Conservation (phyloP, 345 rosid genomes). For the Moricandia arvensis region DNA sequence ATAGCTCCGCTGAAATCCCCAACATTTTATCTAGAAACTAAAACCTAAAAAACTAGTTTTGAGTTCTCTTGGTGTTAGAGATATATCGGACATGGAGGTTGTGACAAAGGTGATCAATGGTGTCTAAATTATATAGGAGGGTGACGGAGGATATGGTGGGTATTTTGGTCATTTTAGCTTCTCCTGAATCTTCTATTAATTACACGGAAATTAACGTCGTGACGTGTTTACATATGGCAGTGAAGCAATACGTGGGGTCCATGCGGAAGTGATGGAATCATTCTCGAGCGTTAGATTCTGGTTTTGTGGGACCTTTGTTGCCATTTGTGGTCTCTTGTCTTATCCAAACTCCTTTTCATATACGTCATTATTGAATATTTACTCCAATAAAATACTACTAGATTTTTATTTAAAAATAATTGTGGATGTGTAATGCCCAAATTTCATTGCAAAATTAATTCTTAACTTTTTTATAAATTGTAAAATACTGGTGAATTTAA, state of each 20-base stretch:
- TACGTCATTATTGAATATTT: neutral
- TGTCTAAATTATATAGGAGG: slow-evolving; percentile 9
- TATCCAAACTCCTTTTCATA: slow-evolving; percentile 14
- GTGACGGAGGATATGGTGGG: neutral
- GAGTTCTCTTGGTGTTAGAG: neutral
- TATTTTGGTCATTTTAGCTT: slow-evolving; percentile 14
- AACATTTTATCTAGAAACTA: slow-evolving; percentile 50
- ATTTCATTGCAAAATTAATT: neutral
- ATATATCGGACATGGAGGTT: slow-evolving; percentile 8
- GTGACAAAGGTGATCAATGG: slow-evolving; percentile 7
- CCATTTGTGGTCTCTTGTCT: slow-evolving; percentile 32
- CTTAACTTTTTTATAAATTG: neutral
- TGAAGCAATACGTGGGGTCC: slow-evolving; percentile 19
- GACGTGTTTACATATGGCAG: neutral
- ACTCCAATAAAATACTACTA: neutral
- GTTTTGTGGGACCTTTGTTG: slow-evolving; percentile 9
- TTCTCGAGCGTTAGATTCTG: slow-evolving; percentile 33
- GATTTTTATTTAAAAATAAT: neutral
- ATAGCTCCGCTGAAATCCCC: slow-evolving; percentile 72
- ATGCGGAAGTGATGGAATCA: slow-evolving; percentile 22
- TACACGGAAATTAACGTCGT: slow-evolving; percentile 31
- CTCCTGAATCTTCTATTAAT: slow-evolving; percentile 3
- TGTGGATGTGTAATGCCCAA: neutral
- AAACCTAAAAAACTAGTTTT: neutral
- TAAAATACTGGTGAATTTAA: neutral